Base-by-base conservation (phyloP, 2,329 filamentous ascomycete species). In the Ophiobolus disseminans region DNA sequence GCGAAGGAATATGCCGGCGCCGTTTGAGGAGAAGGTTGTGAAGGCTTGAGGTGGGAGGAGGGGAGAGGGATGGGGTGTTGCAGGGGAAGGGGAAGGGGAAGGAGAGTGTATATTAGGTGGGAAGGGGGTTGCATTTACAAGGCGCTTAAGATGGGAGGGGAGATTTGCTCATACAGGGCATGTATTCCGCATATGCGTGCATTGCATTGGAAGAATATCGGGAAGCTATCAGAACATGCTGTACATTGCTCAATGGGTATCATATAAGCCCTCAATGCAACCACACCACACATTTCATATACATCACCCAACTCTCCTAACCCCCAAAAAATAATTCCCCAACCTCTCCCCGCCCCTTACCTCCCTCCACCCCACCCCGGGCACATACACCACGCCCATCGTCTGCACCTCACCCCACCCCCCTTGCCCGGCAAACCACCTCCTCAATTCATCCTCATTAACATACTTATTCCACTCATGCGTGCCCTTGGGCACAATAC, bases 381-480 rank as follows among this genome's bases (percentile, higher is more conserved):
- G 94, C 45, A 97, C 82, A 77, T 96, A 99, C 38, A 96, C 80
- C 7, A 96, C 90, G 0, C 94, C 94, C 80, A 89, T 86, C 54
- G 87, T 82, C 65, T 77, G 76, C 30, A 80, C 80, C 1, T 76
- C 79, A 3, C 62, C 69, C 70, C 77, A 66, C 8, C 76, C 75
- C 16, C 55, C 46, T 59, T 74, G 65, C 51, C 68, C 69, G 28
- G 57, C 65, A 55, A 78, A 79, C 75, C 78, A 81, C 4, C 58
- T 68, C 58, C 74, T 69, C 68, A 96, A 72, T 79, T 97, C 93
- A 11, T 83, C 79, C 56, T 90, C 89, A 68, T 97, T 94, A 59
- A 99, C 87, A 75, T 97, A 99, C 77, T 97, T 96, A 55, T 81
- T 81, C 94, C 94, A 99, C 72, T 97, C 91, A 75, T 99, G 94